phyloP scores from a whole-genome alignment of 1,284 basidiomycete genomes.

The Lentinus polychrous region DNA sequence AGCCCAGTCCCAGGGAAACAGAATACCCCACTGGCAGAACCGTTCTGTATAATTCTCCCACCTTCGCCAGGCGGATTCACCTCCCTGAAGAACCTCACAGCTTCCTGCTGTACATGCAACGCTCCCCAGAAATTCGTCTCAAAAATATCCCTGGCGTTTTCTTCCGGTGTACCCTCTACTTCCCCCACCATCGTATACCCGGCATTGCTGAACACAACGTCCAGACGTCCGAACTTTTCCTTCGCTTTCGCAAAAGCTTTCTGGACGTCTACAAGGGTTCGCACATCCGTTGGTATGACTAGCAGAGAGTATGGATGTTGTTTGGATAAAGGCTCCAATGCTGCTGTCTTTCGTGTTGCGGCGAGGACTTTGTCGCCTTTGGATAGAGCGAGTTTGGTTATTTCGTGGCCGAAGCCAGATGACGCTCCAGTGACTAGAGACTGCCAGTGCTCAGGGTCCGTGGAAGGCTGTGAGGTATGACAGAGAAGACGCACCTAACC shows the following conservation, averaged over 20 bases:
- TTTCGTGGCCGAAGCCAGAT: constrained; percentile 4
- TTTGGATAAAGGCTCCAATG: neutral
- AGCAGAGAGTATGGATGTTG: constrained; percentile 22
- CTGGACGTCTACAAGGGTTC: constrained; percentile 19
- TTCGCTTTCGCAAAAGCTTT: constrained; percentile 29
- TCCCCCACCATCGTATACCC: constrained; percentile 25
- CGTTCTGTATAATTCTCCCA: constrained; percentile 28
- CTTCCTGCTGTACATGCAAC: constrained; percentile 25
- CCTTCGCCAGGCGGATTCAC: constrained; percentile 26
- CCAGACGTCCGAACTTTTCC: constrained; percentile 31
- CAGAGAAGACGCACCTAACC: too few species aligned
- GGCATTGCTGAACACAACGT: constrained; percentile 40
- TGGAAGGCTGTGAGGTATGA: too few species aligned
- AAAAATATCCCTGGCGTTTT: constrained; percentile 25
- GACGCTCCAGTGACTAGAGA: constrained; percentile 4
- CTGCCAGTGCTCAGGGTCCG: neutral
- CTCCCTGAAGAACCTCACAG: constrained; percentile 29
- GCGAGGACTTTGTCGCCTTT: constrained; percentile 3
- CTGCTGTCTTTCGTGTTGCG: neutral
- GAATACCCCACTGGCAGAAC: constrained; percentile 22
- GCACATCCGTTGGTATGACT: constrained; percentile 32
- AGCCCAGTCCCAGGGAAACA: constrained; percentile 19
- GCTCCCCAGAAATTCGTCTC: constrained; percentile 34
- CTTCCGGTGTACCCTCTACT: constrained; percentile 27
- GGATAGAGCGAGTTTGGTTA: neutral